A percentile compares a stretch with the other conserved stretches of the same genome.
Evolutionary conservation across 371 early-diverging fungal genomes (phyloP).

Genomic region (Mucor racemosus): DNA sequence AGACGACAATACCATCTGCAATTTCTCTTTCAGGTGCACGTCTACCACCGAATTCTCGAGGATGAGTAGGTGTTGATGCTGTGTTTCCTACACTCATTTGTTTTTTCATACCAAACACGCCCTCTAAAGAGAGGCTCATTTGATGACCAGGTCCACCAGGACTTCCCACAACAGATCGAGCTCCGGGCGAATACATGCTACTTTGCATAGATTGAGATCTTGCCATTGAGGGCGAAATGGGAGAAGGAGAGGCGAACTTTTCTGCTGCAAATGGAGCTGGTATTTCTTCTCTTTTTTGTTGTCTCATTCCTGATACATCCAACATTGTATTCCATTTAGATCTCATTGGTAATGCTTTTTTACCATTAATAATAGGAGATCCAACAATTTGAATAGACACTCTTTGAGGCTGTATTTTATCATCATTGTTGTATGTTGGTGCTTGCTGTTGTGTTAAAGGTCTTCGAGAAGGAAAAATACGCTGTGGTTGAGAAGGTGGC

Average conservation of each 20-base stretch:
- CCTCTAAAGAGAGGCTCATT: conserved; percentile 24
- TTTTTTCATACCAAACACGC: conserved; percentile 35
- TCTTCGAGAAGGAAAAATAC: conserved; percentile 44
- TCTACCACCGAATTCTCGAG: conserved; percentile 1
- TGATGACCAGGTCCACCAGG: conserved; percentile 30
- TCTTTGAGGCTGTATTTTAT: conserved; percentile 48
- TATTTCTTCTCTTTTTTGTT: conserved; percentile 52
- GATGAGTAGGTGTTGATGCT: neutral
- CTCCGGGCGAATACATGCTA: conserved; percentile 37
- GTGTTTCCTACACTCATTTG: neutral
- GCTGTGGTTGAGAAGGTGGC: conserved; percentile 41
- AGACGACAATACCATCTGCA: conserved; percentile 67
- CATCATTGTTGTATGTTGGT: conserved; percentile 23
- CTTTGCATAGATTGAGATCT: conserved; percentile 19
- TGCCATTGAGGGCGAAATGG: conserved; percentile 15
- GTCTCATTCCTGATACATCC: conserved; percentile 60
- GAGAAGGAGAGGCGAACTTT: conserved; percentile 13
- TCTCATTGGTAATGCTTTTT: conserved; percentile 55
- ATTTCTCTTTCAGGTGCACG: conserved; percentile 45
- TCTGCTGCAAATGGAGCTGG: conserved; percentile 19
- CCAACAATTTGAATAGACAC: conserved; percentile 67
- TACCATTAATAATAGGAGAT: conserved; percentile 58
- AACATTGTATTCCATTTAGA: conserved; percentile 75
- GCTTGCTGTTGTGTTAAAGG: conserved; percentile 22
- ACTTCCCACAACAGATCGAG: conserved; percentile 46